phyloP scores from a whole-genome alignment of 1,284 basidiomycete genomes.

The Thecaphora thlaspeos region DNA sequence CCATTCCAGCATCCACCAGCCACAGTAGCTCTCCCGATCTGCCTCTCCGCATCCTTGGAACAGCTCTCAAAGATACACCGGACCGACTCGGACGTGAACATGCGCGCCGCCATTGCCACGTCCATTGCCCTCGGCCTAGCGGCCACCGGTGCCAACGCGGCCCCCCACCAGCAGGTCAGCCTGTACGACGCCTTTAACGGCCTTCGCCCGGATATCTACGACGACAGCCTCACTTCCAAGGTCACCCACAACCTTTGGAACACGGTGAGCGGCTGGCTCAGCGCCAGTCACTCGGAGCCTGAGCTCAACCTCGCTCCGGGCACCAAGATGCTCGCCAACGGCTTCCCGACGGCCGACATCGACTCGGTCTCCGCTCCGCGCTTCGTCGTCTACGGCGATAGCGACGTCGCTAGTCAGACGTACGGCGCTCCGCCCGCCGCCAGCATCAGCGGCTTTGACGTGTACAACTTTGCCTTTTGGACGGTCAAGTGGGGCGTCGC shows the following conservation, averaged over 20 bases:
- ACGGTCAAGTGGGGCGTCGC: conserved; percentile 56
- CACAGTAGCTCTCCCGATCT: too few species aligned
- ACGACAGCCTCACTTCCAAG: conserved; percentile 31
- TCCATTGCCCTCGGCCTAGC: neutral
- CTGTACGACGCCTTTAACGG: conserved; percentile 34
- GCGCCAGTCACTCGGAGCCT: conserved; percentile 13
- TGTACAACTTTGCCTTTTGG: conserved; percentile 62
- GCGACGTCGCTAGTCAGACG: conserved; percentile 16
- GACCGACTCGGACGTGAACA: too few species aligned
- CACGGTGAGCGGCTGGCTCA: conserved; percentile 16
- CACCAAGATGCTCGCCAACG: conserved; percentile 20
- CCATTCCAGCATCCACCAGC: too few species aligned
- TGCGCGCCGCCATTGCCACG: neutral
- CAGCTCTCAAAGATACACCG: too few species aligned
- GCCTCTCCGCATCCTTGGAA: too few species aligned
- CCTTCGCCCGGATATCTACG: conserved; percentile 23
- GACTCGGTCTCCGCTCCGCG: conserved; percentile 25
- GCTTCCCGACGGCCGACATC: conserved; percentile 27
- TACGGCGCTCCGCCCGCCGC: conserved; percentile 31
- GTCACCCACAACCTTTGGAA: conserved; percentile 21
- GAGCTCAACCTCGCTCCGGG: conserved; percentile 20
- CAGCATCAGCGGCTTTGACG: conserved; percentile 54
- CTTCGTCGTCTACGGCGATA: conserved; percentile 34
- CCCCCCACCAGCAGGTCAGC: conserved; percentile 20
- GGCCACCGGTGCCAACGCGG: conserved; percentile 1